Conservation (phyloP, 306 rosid species). For the Rubus parviflorus region DNA sequence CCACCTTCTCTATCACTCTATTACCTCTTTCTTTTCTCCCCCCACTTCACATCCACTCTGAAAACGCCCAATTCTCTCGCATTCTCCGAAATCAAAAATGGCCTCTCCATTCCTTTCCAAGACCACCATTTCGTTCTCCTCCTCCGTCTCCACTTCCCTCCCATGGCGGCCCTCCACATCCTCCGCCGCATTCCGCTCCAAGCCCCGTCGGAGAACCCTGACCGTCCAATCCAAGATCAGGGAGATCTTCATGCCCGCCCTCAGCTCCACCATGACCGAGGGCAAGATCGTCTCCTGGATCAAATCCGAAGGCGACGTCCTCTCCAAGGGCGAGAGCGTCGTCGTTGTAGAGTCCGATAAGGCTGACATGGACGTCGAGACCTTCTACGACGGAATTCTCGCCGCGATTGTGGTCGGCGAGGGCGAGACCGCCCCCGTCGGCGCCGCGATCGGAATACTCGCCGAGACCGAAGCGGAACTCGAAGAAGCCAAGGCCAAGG, state of each 20-base stretch:
- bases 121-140: constrained; percentile 57
- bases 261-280: constrained; percentile 98
- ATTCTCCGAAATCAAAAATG: constrained; percentile 15
- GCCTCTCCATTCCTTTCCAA: constrained; percentile 42
- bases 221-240: constrained; percentile 70
- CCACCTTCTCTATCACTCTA: not conserved
- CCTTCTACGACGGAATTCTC: constrained; percentile 84
- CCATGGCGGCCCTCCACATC: constrained; percentile 36
- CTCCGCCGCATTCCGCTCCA: constrained; percentile 38
- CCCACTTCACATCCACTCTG: not conserved
- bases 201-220: constrained; percentile 41
- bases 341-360: constrained; percentile 92
- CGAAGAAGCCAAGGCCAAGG: constrained; percentile 72
- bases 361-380: constrained; percentile 95
- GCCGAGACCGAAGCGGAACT: constrained; percentile 74
- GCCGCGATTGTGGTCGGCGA: constrained; percentile 81
- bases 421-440: constrained; percentile 84
- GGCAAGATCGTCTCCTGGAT: constrained; percentile 94
- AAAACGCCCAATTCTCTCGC: not conserved
- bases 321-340: constrained; percentile 90
- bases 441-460: constrained; percentile 76
- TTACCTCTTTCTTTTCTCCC: not conserved
- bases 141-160: constrained; percentile 49
- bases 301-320: constrained; percentile 84
- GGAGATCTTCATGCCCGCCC: constrained; percentile 98